Percentiles rank a stretch among this genome's conserved stretches.
These are phyloP conservation scores for Mitragyna speciosa DNA, from an alignment of 257 asterid genomes.

Conservation along the genomic window DNA sequence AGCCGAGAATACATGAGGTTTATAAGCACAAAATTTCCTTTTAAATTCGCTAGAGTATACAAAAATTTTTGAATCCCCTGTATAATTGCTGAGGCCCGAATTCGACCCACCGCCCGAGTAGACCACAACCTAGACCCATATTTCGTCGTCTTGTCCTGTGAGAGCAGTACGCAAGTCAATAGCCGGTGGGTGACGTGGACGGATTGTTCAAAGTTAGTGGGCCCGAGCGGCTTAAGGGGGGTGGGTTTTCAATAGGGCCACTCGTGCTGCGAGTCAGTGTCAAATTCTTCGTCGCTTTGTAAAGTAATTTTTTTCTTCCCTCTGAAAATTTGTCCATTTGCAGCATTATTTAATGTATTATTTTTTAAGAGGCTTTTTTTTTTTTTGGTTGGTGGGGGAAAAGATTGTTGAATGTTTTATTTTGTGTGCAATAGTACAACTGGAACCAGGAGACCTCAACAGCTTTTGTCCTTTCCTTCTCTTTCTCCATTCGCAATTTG, in stretches of 20 bases:
- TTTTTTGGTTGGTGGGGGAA: not conserved
- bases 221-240: not conserved
- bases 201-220: not conserved
- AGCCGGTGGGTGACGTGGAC: slow-evolving; percentile 20
- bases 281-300: slow-evolving; percentile 5
- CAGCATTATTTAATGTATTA: not conserved
- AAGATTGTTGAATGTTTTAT: slow-evolving; percentile 6
- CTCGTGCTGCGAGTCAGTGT: slow-evolving; percentile 24
- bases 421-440: not conserved
- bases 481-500: not conserved
- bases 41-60: too few relatives aligned
- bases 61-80: too few relatives aligned
- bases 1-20: not conserved
- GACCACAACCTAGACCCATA: slow-evolving; percentile 5
- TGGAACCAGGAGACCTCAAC: not conserved
- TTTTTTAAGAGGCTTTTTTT: not conserved
- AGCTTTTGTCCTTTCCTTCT: not conserved
- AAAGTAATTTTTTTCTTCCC: not conserved
- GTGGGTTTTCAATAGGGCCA: not conserved
- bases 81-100: too few relatives aligned
- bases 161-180: not conserved
- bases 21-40: too few relatives aligned
- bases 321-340: not conserved
- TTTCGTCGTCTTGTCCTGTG: slow-evolving; percentile 1
- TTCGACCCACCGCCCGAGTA: not conserved